phyloP scores from a whole-genome alignment of 2,329 filamentous ascomycete genomes.

The Nemania bipapillata region DNA sequence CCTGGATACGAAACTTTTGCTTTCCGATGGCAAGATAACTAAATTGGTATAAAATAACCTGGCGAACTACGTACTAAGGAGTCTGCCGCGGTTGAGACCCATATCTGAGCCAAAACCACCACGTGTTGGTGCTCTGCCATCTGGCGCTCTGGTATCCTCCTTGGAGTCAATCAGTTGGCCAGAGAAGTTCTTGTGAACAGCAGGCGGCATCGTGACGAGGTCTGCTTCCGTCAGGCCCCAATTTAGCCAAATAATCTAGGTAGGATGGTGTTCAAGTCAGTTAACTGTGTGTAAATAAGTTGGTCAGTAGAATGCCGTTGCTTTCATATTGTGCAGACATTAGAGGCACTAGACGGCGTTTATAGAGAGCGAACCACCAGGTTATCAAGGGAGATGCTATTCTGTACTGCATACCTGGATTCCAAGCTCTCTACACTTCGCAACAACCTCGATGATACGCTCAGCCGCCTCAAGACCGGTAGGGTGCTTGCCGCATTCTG shows the following conservation, averaged over 20 bases:
- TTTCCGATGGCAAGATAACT: background rate
- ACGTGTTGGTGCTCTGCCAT: constrained; percentile 32
- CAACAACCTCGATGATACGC: constrained; percentile 56
- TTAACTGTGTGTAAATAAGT: background rate
- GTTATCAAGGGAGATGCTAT: background rate
- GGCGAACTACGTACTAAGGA: constrained; percentile 52
- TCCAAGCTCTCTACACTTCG: constrained; percentile 60
- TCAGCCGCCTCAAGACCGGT: constrained; percentile 56
- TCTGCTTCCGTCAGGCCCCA: constrained; percentile 68
- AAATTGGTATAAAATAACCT: background rate
- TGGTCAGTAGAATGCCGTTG: background rate
- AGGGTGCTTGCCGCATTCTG: constrained; percentile 54
- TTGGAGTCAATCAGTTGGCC: constrained; percentile 49
- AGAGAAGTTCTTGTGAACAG: constrained; percentile 61
- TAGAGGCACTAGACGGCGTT: too few relatives aligned
- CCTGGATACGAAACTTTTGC: background rate
- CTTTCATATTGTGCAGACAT: background rate
- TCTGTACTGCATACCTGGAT: constrained; percentile 54
- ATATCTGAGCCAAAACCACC: constrained; percentile 61
- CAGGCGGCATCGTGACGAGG: constrained; percentile 61
- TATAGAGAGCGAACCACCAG: background rate
- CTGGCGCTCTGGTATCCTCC: constrained; percentile 18
- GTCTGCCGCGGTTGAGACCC: constrained; percentile 56
- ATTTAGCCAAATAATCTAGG: constrained; percentile 47
- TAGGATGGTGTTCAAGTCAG: background rate